Evolutionary conservation across 257 asterid genomes (phyloP).

Genomic region (Fraxinus americana): DNA sequence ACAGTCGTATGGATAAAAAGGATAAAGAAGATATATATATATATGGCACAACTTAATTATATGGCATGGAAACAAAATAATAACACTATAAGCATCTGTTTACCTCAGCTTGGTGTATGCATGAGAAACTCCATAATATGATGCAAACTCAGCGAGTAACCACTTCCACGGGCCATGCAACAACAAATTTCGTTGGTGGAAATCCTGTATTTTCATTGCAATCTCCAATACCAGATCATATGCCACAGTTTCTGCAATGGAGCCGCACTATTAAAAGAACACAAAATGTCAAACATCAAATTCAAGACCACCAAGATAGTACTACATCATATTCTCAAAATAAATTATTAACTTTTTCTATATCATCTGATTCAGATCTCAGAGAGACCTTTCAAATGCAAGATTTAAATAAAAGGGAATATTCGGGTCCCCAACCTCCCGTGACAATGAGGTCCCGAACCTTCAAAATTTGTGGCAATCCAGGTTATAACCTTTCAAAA

Average conservation of each 20-base stretch:
- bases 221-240: constrained; percentile 56
- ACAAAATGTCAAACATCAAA: neutral
- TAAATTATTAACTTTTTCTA: neutral
- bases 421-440: neutral
- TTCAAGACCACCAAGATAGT: neutral
- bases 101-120: constrained; percentile 59
- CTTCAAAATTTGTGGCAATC: neutral
- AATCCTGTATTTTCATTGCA: constrained; percentile 51
- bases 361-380: neutral
- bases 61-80: constrained; percentile 13
- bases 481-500: neutral
- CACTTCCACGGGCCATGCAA: constrained; percentile 60
- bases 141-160: constrained; percentile 53
- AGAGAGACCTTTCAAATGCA: neutral
- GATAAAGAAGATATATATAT: neutral
- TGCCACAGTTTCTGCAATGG: constrained; percentile 61
- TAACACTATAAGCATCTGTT: neutral
- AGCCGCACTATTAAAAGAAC: constrained; percentile 43
- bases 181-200: constrained; percentile 48
- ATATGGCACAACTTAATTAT: constrained; percentile 3
- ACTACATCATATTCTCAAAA: neutral
- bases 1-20: neutral
- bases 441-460: neutral
- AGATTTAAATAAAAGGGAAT: neutral
- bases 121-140: constrained; percentile 58